phyloP scores from a whole-genome alignment of 306 rosid species.

The Quercus variabilis region DNA sequence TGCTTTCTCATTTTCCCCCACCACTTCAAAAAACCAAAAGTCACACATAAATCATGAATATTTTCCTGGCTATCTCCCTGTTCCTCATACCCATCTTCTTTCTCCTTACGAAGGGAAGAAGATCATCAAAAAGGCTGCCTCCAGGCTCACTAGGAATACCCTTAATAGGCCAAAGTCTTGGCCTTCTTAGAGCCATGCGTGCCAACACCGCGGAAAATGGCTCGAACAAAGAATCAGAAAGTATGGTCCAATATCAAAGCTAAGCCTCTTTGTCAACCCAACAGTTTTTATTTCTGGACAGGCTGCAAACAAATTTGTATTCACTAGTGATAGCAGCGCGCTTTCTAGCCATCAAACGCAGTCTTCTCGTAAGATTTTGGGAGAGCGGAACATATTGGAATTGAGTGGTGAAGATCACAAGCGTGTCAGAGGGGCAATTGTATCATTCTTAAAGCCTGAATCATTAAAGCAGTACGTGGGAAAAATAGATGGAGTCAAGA shows the following conservation, averaged over 20 bases:
- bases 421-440: constrained; percentile 37
- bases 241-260: constrained; percentile 44
- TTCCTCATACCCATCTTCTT: constrained; percentile 43
- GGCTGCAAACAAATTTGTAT: constrained; percentile 42
- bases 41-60: constrained; percentile 23
- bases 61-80: constrained; percentile 25
- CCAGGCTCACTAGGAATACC: constrained; percentile 82
- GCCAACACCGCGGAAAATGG: constrained; percentile 71
- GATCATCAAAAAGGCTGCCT: constrained; percentile 44
- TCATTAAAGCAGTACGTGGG: constrained; percentile 42
- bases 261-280: constrained; percentile 48
- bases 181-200: constrained; percentile 53
- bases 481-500: constrained; percentile 36
- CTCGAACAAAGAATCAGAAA: constrained; percentile 24
- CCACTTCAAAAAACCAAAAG: not conserved
- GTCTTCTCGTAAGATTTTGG: constrained; percentile 27
- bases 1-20: not conserved
- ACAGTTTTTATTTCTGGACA: constrained; percentile 38
- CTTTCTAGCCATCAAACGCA: constrained; percentile 23
- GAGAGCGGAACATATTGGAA: constrained; percentile 30
- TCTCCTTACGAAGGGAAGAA: constrained; percentile 37
- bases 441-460: constrained; percentile 48
- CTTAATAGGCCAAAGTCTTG: constrained; percentile 61
- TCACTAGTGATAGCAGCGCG: constrained; percentile 9
- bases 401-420: constrained; percentile 33